Conservation (phyloP, 2,329 filamentous ascomycete species). For the Alternaria incomplexa region DNA sequence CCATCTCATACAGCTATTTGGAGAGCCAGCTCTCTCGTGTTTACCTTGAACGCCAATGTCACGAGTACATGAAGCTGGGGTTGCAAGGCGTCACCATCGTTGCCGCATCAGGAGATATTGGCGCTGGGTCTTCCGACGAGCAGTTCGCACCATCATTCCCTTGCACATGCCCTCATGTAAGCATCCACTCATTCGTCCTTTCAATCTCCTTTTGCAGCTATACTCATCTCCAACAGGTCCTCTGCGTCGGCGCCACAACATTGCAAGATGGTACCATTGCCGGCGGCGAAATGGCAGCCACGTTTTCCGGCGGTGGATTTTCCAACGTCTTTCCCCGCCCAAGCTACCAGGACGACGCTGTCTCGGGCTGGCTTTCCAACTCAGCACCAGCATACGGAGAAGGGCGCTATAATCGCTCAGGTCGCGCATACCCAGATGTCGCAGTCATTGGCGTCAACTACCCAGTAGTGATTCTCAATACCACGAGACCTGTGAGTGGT, state of each 20-base stretch:
- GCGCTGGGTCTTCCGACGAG: conserved; percentile 17
- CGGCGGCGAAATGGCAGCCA: neutral
- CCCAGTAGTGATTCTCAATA: conserved; percentile 45
- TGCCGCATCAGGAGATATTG: conserved; percentile 56
- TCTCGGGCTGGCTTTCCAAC: conserved; percentile 12
- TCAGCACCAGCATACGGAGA: conserved; percentile 13
- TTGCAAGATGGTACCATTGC: conserved; percentile 5
- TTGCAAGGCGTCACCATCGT: conserved; percentile 54
- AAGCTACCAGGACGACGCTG: conserved; percentile 50
- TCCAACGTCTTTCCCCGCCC: conserved; percentile 55
- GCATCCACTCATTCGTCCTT: neutral
- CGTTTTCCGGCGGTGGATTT: conserved; percentile 51
- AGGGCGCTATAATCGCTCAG: conserved; percentile 35
- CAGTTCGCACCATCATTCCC: conserved; percentile 66
- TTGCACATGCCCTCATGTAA: conserved; percentile 67
- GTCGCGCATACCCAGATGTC: conserved; percentile 66
- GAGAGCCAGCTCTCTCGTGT: conserved; percentile 57
- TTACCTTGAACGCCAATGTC: conserved; percentile 59
- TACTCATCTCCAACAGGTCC: conserved; percentile 39
- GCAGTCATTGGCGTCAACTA: conserved; percentile 61
- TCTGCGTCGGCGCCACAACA: conserved; percentile 64
- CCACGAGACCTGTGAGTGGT: conserved; percentile 50
- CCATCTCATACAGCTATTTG: conserved; percentile 61
- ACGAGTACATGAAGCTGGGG: conserved; percentile 55
- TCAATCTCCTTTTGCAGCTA: neutral